phyloP scores from a whole-genome alignment of 2,329 filamentous ascomycete species.

The Exophiala alcalophila region DNA sequence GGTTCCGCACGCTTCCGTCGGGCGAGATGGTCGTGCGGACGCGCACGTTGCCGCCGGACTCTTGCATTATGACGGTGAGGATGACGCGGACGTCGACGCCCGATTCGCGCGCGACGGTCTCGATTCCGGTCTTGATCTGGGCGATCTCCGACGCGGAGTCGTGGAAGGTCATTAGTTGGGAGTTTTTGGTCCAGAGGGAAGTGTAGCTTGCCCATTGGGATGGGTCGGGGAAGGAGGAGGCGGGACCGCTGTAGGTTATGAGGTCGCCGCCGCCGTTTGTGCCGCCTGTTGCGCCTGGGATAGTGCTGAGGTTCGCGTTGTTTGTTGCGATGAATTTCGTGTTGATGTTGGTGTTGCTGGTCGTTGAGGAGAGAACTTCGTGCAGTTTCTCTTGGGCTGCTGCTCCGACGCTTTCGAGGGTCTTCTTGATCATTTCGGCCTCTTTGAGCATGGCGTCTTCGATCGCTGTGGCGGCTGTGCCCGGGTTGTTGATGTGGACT shows the following conservation, averaged over 20 bases:
- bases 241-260: slow-evolving; percentile 21
- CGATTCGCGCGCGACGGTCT: slow-evolving; percentile 26
- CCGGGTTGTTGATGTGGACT: no score
- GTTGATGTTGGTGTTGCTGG: no score
- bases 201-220: slow-evolving; percentile 18
- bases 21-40: slow-evolving; percentile 24
- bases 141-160: slow-evolving; percentile 21
- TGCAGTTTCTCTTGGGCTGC: no score
- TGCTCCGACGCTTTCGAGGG: no score
- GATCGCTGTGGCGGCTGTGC: no score
- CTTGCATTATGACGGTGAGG: slow-evolving; percentile 36
- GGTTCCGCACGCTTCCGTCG: slow-evolving; percentile 20
- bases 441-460: no score
- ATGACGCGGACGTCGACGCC: slow-evolving; percentile 35
- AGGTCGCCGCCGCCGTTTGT: slow-evolving; percentile 18
- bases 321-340: no score
- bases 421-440: no score
- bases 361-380: no score
- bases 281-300: slow-evolving; percentile 15
- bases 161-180: slow-evolving; percentile 15
- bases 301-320: no score
- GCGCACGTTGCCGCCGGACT: slow-evolving; percentile 31
- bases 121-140: slow-evolving; percentile 28
- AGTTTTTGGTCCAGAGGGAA: slow-evolving; percentile 21
- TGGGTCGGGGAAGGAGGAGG: slow-evolving; percentile 16